Conservation (phyloP, 2,329 filamentous ascomycete genomes). For the Emericellopsis atlantica region DNA sequence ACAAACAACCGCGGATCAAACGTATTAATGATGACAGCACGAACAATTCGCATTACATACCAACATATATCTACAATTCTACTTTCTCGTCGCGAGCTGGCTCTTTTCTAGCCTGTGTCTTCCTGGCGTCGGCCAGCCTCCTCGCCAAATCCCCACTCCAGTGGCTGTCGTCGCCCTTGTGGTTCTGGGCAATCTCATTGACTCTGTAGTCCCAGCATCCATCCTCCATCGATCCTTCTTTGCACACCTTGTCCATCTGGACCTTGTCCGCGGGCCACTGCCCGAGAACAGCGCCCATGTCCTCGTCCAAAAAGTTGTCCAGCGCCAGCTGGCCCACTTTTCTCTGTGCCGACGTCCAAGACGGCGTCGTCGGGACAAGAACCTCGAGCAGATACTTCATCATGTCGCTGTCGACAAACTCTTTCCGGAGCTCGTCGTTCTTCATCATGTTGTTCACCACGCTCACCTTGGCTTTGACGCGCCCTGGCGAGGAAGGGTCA, state of each 20-base stretch:
- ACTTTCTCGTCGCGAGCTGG: slow-evolving; percentile 8
- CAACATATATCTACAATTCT: slow-evolving; percentile 16
- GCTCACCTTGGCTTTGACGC: slow-evolving; percentile 27
- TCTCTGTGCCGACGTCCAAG: slow-evolving; percentile 36
- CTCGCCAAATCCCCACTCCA: slow-evolving; percentile 32
- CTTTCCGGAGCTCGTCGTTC: slow-evolving; percentile 33
- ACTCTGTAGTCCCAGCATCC: slow-evolving; percentile 49
- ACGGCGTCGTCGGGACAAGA: slow-evolving; percentile 30
- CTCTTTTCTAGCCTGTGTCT: slow-evolving; percentile 10
- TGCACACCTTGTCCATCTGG: slow-evolving; percentile 22
- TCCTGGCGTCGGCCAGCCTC: slow-evolving; percentile 18
- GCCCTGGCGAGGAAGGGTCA: slow-evolving; percentile 11
- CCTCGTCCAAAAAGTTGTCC: slow-evolving; percentile 55
- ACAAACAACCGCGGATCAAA: too few species aligned
- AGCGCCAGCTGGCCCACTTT: slow-evolving; percentile 45
- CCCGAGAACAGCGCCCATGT: slow-evolving; percentile 45
- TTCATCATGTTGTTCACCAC: slow-evolving; percentile 45
- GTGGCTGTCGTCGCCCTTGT: slow-evolving; percentile 21
- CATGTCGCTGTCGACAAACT: slow-evolving; percentile 42
- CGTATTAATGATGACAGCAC: too few species aligned
- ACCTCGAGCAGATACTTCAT: slow-evolving; percentile 42
- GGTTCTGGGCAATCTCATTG: slow-evolving; percentile 21
- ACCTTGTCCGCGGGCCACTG: slow-evolving; percentile 36
- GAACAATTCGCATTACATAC: not conserved
- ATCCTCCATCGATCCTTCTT: slow-evolving; percentile 21